Percentiles rank a stretch among this genome's conserved stretches.
These are phyloP conservation scores for Xylogone sp. DNA, from an alignment of 2,329 filamentous ascomycete genomes.

Conservation along the genomic window DNA sequence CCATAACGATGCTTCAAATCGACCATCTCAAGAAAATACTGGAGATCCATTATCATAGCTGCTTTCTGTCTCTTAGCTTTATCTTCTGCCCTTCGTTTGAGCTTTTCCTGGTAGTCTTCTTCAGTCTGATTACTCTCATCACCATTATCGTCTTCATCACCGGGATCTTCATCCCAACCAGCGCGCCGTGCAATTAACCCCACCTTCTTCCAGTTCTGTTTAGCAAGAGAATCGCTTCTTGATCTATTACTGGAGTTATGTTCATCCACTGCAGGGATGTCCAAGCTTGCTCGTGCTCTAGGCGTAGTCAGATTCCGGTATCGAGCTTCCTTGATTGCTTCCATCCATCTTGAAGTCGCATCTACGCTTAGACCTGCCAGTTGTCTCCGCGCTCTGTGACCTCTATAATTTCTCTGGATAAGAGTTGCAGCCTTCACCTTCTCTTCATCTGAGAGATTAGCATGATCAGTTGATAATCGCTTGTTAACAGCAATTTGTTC, in stretches of 20 bases:
- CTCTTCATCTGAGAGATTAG: slow-evolving; percentile 40
- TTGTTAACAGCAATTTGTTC: slow-evolving; percentile 17
- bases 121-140: slow-evolving; percentile 20
- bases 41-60: slow-evolving; percentile 77
- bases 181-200: slow-evolving; percentile 68
- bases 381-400: slow-evolving; percentile 69
- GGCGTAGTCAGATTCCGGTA: slow-evolving; percentile 49
- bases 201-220: slow-evolving; percentile 72
- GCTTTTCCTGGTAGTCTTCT: slow-evolving; percentile 35
- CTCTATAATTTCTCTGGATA: slow-evolving; percentile 72
- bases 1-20: slow-evolving; percentile 86
- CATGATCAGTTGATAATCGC: slow-evolving; percentile 21
- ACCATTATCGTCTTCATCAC: slow-evolving; percentile 13
- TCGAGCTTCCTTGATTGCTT: slow-evolving; percentile 52
- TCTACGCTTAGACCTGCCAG: slow-evolving; percentile 61
- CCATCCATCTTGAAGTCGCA: slow-evolving; percentile 25
- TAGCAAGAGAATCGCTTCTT: slow-evolving; percentile 36
- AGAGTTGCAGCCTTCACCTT: slow-evolving; percentile 47
- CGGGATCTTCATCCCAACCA: slow-evolving; percentile 57
- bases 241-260: slow-evolving; percentile 16
- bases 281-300: slow-evolving; percentile 22
- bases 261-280: slow-evolving; percentile 5
- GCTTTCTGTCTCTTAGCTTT: slow-evolving; percentile 58
- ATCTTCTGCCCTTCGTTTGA: slow-evolving; percentile 41
- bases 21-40: slow-evolving; percentile 83